Percentiles rank a stretch among this genome's conserved stretches.
These are phyloP conservation scores for Neurospora sp. DNA, from an alignment of 495 filamentous ascomycete species.

Conservation along the genomic window DNA sequence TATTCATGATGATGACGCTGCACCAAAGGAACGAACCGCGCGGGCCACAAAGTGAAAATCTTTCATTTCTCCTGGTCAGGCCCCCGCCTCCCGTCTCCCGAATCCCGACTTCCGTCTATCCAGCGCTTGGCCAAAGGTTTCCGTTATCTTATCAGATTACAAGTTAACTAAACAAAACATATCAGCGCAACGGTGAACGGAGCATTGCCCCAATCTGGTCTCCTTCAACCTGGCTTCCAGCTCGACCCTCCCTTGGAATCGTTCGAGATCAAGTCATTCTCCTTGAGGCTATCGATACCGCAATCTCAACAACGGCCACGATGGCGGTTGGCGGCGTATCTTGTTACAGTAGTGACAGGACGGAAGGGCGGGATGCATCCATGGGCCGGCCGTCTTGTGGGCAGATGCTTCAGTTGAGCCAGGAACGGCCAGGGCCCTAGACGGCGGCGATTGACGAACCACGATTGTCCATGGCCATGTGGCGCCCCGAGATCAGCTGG, in stretches of 20 bases:
- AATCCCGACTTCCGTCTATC: background rate
- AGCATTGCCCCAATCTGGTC: background rate
- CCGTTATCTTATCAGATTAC: background rate
- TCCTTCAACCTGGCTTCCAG: background rate
- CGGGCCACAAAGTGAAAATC: background rate
- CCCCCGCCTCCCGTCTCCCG: background rate
- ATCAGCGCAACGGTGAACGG: background rate
- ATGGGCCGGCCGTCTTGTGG: background rate
- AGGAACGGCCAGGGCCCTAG: background rate
- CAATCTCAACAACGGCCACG: background rate
- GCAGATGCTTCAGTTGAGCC: background rate
- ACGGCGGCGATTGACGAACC: background rate
- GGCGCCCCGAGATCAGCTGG: constrained; percentile 5
- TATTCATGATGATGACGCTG: background rate
- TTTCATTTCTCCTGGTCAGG: background rate
- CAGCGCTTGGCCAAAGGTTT: too few species aligned
- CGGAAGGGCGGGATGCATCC: background rate
- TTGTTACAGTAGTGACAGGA: background rate
- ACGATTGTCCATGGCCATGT: background rate
- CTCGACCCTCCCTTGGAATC: background rate
- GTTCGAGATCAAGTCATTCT: background rate
- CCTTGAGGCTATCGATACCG: background rate
- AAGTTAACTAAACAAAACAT: background rate
- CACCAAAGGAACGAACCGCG: background rate
- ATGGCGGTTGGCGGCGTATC: background rate